Evolutionary conservation across 306 rosid species (phyloP), one percentile per base, ranked within the genome.

Genomic region (Trifolium subterraneum): DNA sequence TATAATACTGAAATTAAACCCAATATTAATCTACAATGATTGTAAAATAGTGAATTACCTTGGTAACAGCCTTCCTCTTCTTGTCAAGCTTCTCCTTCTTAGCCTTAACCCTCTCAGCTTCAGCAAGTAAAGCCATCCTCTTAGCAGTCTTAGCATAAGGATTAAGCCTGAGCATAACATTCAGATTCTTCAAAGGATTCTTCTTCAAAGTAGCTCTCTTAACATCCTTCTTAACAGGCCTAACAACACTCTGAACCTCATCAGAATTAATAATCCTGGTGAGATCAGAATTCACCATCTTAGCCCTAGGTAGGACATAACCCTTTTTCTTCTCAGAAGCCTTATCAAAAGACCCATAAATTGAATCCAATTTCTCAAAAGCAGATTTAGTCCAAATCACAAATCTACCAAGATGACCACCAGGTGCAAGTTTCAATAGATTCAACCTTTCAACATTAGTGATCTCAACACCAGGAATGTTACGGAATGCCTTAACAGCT

Each of bases 341-440:
- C 86, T 84, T 93, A 6, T 93, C 97, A 10, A 93, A 90, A 0
- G 98, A 83, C 0, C 98, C 97, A 13, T 93, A 93, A 13, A 93
- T 86, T 0, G 98, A 90, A 35, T 93, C 98, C 0, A 93, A 79
- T 76, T 89, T 93, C 92, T 93, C 97, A n/a, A 93, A 86, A 18
- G 98, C 97, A 6, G 92, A 80, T 36, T 90, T 89, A 0, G 97
- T 93, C 98, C 98, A 93, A 47, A 93, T 79, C 10, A 93, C 92
- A 5, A 93, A 89, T 76, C 98, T 81, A 0, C 97, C 97, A 0
- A 93, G 86, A 68, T 93, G 98, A 10, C 98, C 98, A 50, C 95
- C 98, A 0, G 98, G 98, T 0, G 98, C 98, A 0, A 93, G 85
- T 71, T 87, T 93, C 61, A 93, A 61, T 16, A 90, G 78, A 42